A percentile compares a stretch with the other conserved stretches of the same genome.
These are phyloP conservation scores for Solanum sparsipilum DNA, from an alignment of 257 asterid genomes.

Conservation along the genomic window DNA sequence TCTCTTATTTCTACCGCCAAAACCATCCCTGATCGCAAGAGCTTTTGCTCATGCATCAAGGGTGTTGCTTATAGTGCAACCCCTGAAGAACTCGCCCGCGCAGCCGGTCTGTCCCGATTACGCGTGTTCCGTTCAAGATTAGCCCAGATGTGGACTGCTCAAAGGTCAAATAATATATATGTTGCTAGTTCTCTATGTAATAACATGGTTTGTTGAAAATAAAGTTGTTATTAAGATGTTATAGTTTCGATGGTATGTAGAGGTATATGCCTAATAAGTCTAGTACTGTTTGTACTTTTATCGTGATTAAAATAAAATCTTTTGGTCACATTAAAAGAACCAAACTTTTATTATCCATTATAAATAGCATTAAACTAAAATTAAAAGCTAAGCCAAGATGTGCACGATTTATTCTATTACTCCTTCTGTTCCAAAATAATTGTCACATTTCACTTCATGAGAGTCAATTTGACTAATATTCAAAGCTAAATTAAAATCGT, in stretches of 20 bases:
- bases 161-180: not conserved
- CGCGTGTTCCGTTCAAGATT: not conserved
- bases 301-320: not conserved
- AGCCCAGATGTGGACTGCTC: not conserved
- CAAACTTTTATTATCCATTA: not conserved
- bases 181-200: not conserved
- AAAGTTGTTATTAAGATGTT: not conserved
- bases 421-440: too few species aligned
- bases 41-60: constrained; percentile 6
- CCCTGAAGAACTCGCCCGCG: not conserved
- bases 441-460: not conserved
- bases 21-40: not conserved
- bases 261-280: not conserved
- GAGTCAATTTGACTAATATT: too few species aligned
- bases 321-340: not conserved
- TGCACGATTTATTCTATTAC: too few species aligned
- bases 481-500: accelerated
- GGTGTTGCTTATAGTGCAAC: not conserved
- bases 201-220: not conserved
- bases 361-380: not conserved
- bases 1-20: not conserved
- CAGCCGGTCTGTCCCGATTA: not conserved
- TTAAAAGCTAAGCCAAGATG: too few species aligned
- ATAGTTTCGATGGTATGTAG: not conserved
- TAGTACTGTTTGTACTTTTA: not conserved